These are phyloP conservation scores for Diddensiella caesifluorescens DNA, from an alignment of 805 yeast species.

Conservation along the genomic window DNA sequence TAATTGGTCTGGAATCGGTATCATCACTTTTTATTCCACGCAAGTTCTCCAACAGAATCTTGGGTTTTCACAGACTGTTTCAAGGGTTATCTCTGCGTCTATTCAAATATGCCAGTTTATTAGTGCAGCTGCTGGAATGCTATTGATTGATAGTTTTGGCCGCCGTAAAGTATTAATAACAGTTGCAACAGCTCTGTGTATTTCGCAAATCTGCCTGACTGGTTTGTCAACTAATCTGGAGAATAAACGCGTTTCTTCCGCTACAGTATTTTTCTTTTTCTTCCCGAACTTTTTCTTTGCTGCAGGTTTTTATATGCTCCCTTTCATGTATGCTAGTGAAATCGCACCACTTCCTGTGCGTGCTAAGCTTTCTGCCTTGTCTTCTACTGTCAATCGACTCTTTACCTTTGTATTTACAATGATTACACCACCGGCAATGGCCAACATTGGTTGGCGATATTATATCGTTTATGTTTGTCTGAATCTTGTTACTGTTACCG, in stretches of 20 bases:
- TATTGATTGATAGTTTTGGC: slow-evolving; percentile 72
- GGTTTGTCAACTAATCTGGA: slow-evolving; percentile 37
- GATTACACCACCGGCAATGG: slow-evolving; percentile 26
- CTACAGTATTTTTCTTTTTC: neutral
- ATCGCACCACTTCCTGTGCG: slow-evolving; percentile 56
- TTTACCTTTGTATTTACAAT: no score
- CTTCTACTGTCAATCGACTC: no score
- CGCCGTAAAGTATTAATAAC: slow-evolving; percentile 54
- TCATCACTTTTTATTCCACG: slow-evolving; percentile 79
- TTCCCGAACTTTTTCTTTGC: slow-evolving; percentile 72
- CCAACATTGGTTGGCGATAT: slow-evolving; percentile 29
- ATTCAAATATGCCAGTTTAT: slow-evolving; percentile 61
- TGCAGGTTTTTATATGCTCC: no score
- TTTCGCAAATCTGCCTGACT: slow-evolving; percentile 44
- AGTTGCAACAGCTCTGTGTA: slow-evolving; percentile 49
- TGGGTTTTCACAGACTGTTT: slow-evolving; percentile 43
- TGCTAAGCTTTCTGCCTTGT: slow-evolving; percentile 49
- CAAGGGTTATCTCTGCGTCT: slow-evolving; percentile 53
- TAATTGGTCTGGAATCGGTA: slow-evolving; percentile 85
- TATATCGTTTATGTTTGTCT: slow-evolving; percentile 29
- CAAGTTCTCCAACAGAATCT: slow-evolving; percentile 59
- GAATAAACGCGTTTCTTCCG: neutral
- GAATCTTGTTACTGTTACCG: no score
- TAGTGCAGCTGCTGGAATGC: slow-evolving; percentile 67
- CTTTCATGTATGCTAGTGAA: slow-evolving; percentile 60